These are phyloP conservation scores for Dentipellis fragilis DNA, from an alignment of 768 basidiomycete species.

Conservation along the genomic window DNA sequence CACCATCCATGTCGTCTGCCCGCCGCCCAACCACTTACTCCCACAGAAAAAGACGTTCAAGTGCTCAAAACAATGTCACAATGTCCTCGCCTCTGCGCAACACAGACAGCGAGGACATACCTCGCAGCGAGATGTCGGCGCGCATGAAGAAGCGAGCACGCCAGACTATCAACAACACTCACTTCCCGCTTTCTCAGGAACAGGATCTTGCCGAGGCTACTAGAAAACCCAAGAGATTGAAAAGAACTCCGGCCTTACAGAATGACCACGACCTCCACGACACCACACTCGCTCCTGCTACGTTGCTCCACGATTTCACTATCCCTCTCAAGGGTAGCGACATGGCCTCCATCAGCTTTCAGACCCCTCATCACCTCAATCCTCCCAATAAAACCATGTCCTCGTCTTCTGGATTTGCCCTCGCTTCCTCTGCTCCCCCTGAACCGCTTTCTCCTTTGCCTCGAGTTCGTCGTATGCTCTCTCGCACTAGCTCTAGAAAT, in stretches of 20 bases:
- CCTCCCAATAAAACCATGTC: conserved; percentile 9
- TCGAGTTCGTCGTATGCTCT: conserved; percentile 21
- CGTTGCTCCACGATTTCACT: conserved; percentile 1
- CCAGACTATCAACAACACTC: conserved; percentile 18
- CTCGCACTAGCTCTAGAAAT: conserved; percentile 30
- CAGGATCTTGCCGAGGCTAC: conserved; percentile 8
- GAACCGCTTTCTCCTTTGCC: conserved; percentile 37
- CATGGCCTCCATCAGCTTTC: conserved; percentile 13
- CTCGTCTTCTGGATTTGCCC: conserved; percentile 4
- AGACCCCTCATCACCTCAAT: conserved; percentile 13
- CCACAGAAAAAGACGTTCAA: not conserved
- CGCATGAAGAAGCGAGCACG: conserved; percentile 41
- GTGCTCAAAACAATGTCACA: not conserved
- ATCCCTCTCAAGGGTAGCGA: conserved; percentile 11
- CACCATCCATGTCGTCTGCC: not conserved
- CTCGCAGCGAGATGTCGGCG: conserved; percentile 30
- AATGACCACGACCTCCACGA: conserved; percentile 1
- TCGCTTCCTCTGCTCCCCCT: conserved; percentile 14
- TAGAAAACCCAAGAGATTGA: conserved; percentile 26
- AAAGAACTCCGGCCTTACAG: conserved; percentile 14
- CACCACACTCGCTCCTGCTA: not conserved
- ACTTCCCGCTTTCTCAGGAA: not conserved
- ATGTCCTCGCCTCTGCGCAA: conserved; percentile 19
- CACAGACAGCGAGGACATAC: conserved; percentile 22
- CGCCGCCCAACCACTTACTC: conserved; percentile 5